Conservation (phyloP, 2,329 filamentous ascomycete species). For the Fusarium oxysporum region DNA sequence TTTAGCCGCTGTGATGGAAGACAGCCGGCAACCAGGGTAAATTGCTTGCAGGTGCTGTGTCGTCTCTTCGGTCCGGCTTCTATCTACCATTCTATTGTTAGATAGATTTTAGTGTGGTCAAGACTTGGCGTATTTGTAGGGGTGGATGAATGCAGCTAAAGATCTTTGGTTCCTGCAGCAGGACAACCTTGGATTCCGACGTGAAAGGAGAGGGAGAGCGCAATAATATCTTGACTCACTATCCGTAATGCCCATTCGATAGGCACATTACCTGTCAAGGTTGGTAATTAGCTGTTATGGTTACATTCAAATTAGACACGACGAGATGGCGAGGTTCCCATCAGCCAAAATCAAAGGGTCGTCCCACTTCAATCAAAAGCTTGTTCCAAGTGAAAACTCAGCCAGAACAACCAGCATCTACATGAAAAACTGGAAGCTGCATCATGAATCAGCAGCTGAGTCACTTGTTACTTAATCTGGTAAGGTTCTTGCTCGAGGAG, state of each 20-base stretch:
- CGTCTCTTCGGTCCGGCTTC: conserved; percentile 25
- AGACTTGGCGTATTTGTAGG: conserved; percentile 1
- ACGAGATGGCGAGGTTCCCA: background rate
- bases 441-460: background rate
- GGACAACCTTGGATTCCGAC: conserved; percentile 6
- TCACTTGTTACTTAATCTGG: background rate
- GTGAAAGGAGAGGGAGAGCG: background rate
- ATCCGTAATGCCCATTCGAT: background rate
- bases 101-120: conserved; percentile 11
- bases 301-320: background rate
- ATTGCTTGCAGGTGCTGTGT: conserved; percentile 21
- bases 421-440: background rate
- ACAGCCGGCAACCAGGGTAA: conserved; percentile 21
- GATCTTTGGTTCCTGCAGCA: conserved; percentile 22
- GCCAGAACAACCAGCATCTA: background rate
- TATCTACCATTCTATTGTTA: conserved; percentile 15
- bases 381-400: too few species aligned
- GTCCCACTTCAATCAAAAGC: background rate
- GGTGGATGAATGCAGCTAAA: background rate
- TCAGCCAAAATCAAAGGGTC: background rate
- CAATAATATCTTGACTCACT: background rate
- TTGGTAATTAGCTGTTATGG: background rate
- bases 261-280: background rate
- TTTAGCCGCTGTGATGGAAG: conserved; percentile 30
- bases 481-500: background rate